These are phyloP conservation scores for Colletotrichum camelliae DNA, from an alignment of 2,329 filamentous ascomycete genomes.

Conservation along the genomic window DNA sequence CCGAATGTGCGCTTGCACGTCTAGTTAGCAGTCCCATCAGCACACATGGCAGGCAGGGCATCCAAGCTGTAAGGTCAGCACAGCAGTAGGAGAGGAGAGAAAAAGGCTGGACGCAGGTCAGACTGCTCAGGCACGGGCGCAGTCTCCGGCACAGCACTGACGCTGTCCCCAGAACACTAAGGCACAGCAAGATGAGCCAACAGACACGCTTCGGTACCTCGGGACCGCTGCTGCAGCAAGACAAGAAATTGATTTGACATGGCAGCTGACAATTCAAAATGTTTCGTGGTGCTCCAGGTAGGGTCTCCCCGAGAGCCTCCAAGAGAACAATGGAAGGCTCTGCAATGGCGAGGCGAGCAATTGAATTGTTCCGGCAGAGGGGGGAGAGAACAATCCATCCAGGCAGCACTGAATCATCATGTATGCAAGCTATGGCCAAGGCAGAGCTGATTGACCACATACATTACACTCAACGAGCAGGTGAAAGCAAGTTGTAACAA, in stretches of 20 bases:
- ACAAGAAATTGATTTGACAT: neutral
- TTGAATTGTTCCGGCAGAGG: neutral
- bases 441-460: neutral
- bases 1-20: neutral
- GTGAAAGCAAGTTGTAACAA: neutral
- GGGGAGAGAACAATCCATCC: neutral
- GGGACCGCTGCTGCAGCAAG: neutral
- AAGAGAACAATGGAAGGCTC: neutral
- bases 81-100: neutral
- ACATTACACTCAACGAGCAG: neutral
- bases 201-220: neutral
- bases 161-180: neutral
- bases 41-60: constrained; percentile 5
- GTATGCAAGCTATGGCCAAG: neutral
- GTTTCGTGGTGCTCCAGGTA: neutral
- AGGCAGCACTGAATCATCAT: neutral
- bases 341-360: neutral
- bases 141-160: constrained; percentile 15
- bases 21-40: neutral
- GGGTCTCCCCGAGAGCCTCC: neutral
- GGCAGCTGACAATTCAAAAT: neutral
- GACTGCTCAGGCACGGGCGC: constrained; percentile 5
- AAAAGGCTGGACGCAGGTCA: neutral
- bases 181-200: neutral
- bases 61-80: neutral